phyloP scores from a whole-genome alignment of 2,329 filamentous ascomycete genomes.

The Stromatinia cepivora region DNA sequence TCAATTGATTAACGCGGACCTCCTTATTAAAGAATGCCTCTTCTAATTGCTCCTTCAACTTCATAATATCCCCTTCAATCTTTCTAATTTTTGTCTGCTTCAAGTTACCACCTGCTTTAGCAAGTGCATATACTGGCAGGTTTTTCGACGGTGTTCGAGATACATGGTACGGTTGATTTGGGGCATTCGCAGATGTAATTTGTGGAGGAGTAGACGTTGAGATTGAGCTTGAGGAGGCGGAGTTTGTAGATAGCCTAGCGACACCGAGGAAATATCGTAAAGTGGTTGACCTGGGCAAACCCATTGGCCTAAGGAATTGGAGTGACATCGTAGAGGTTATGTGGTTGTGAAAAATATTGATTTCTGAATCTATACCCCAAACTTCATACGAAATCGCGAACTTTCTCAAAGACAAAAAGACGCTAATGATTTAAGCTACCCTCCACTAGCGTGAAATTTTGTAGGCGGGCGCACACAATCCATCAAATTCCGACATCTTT shows the following conservation, averaged over 20 bases:
- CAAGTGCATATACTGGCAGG: conserved; percentile 73
- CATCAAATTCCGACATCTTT: conserved; percentile 27
- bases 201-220: conserved; percentile 19
- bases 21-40: conserved; percentile 53
- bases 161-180: conserved; percentile 51
- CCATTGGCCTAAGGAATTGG: conserved; percentile 40
- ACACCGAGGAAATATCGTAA: conserved; percentile 36
- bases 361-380: neutral
- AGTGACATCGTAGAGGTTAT: conserved; percentile 32
- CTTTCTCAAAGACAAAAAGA: conserved; percentile 17
- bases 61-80: conserved; percentile 69
- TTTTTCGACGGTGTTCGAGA: conserved; percentile 68
- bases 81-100: conserved; percentile 75
- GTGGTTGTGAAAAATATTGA: conserved; percentile 1
- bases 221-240: conserved; percentile 18
- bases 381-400: conserved; percentile 18
- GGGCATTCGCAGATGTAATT: conserved; percentile 18
- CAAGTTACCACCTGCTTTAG: conserved; percentile 74
- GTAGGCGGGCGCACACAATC: conserved; percentile 33
- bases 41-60: conserved; percentile 64
- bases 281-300: conserved; percentile 37
- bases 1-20: conserved; percentile 55
- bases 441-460: conserved; percentile 26
- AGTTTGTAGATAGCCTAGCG: conserved; percentile 24
- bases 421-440: conserved; percentile 24